A percentile compares a stretch with the other conserved stretches of the same genome.
Conservation (phyloP, 1,139 yeast genomes). For the Arxiozyma telluris region DNA sequence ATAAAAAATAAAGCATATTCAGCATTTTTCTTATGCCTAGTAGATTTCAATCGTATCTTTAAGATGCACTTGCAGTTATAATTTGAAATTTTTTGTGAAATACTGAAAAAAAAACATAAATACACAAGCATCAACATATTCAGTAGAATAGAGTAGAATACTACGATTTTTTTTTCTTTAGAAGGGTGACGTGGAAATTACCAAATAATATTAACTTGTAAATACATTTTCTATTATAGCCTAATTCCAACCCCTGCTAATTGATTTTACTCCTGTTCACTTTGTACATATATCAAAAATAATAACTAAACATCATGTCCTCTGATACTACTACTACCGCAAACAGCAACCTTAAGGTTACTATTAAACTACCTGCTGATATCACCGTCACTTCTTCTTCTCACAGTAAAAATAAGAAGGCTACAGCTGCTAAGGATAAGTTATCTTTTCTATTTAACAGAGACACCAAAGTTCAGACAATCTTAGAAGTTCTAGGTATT, state of each 20-base stretch:
- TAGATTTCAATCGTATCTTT: too few relatives aligned
- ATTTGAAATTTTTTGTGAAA: too few relatives aligned
- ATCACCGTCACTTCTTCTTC: constrained; percentile 4
- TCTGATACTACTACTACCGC: constrained; percentile 1
- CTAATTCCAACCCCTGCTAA: neutral
- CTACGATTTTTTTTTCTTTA: neutral
- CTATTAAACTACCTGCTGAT: constrained; percentile 13
- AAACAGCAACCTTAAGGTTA: constrained; percentile 11
- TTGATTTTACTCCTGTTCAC: neutral
- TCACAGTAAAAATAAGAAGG: constrained; percentile 8
- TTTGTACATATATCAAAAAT: neutral
- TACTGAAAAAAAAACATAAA: neutral
- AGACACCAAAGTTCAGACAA: constrained; percentile 21
- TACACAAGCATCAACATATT: too few relatives aligned
- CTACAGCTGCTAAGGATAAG: constrained; percentile 4
- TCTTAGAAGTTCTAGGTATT: constrained; percentile 22
- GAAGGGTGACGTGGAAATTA: neutral
- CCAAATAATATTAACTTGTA: neutral
- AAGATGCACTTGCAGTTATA: too few relatives aligned
- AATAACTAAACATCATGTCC: neutral
- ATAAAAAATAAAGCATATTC: too few relatives aligned
- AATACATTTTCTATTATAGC: neutral
- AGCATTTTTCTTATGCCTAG: too few relatives aligned
- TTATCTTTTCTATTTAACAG: constrained; percentile 21
- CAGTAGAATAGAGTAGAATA: neutral